These are phyloP conservation scores for Tuber borchii DNA, from an alignment of 495 filamentous ascomycete species.

Conservation along the genomic window DNA sequence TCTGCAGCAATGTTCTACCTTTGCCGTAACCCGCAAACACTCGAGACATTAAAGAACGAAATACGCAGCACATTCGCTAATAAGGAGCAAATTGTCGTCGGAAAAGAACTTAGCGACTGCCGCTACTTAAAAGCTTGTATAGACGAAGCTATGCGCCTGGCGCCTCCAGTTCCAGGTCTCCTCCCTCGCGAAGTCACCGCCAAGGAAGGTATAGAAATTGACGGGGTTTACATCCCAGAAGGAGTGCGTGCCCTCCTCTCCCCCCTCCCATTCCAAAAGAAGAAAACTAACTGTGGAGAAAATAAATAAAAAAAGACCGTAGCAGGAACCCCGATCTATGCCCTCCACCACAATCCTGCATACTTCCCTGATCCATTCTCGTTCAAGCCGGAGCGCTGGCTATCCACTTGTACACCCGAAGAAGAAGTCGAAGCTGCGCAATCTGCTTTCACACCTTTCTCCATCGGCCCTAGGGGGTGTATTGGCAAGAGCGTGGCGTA, in stretches of 20 bases:
- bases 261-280: slow-evolving; percentile 44
- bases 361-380: slow-evolving; percentile 52
- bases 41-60: slow-evolving; percentile 49
- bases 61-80: slow-evolving; percentile 50
- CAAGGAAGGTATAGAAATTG: slow-evolving; percentile 50
- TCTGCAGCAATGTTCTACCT: slow-evolving; percentile 60
- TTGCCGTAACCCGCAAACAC: slow-evolving; percentile 47
- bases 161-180: slow-evolving; percentile 55
- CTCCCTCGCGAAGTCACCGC: slow-evolving; percentile 54
- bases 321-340: slow-evolving; percentile 52
- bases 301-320: slow-evolving; percentile 43
- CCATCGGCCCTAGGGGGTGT: slow-evolving; percentile 53
- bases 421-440: slow-evolving; percentile 23
- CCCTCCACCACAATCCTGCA: slow-evolving; percentile 52
- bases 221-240: slow-evolving; percentile 51
- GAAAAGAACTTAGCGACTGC: slow-evolving; percentile 48
- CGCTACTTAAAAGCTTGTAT: slow-evolving; percentile 57
- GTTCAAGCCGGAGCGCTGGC: slow-evolving; percentile 48
- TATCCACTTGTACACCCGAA: slow-evolving; percentile 16
- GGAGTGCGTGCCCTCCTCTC: slow-evolving; percentile 42
- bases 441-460: slow-evolving; percentile 53
- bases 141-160: slow-evolving; percentile 60
- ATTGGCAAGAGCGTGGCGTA: slow-evolving; percentile 56
- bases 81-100: slow-evolving; percentile 54
- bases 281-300: slow-evolving; percentile 20